These are phyloP conservation scores for Fusarium luffae DNA, from an alignment of 2,329 filamentous ascomycete genomes.

Conservation along the genomic window DNA sequence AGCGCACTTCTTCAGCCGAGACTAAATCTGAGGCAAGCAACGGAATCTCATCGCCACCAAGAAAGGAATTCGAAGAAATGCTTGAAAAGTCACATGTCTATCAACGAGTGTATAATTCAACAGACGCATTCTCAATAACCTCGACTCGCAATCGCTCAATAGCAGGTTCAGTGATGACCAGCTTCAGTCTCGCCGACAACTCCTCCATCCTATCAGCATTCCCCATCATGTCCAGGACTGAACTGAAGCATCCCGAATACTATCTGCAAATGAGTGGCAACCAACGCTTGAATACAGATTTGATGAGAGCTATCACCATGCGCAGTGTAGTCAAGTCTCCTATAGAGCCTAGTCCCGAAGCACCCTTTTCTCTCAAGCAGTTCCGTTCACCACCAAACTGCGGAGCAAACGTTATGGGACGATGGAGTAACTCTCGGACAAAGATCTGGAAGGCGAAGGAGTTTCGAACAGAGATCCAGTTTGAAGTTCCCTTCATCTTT, in stretches of 20 bases:
- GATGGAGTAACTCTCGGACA: constrained; percentile 17
- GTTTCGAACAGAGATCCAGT: constrained; percentile 15
- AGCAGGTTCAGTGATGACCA: constrained; percentile 8
- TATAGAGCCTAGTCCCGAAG: background rate
- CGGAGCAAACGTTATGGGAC: constrained; percentile 12
- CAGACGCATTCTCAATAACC: constrained; percentile 4
- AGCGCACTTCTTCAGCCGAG: constrained; percentile 12
- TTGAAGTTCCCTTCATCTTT: constrained; percentile 15
- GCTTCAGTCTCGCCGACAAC: constrained; percentile 21
- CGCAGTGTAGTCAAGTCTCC: constrained; percentile 20
- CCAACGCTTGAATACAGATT: constrained; percentile 4
- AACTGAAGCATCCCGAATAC: constrained; percentile 20
- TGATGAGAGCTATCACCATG: constrained; percentile 20
- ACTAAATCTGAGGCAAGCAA: background rate
- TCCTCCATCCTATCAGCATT: constrained; percentile 20
- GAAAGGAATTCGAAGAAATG: background rate
- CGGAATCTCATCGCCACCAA: background rate
- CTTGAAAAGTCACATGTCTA: constrained; percentile 10
- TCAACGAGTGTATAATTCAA: constrained; percentile 17
- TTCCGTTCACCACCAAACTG: constrained; percentile 16
- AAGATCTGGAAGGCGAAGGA: constrained; percentile 15
- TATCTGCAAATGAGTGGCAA: constrained; percentile 10
- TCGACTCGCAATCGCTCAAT: background rate
- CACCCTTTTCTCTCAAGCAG: constrained; percentile 20
- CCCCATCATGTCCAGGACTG: constrained; percentile 19